Evolutionary conservation across 257 asterid genomes (phyloP).

Genomic region (Jasminum sambac): DNA sequence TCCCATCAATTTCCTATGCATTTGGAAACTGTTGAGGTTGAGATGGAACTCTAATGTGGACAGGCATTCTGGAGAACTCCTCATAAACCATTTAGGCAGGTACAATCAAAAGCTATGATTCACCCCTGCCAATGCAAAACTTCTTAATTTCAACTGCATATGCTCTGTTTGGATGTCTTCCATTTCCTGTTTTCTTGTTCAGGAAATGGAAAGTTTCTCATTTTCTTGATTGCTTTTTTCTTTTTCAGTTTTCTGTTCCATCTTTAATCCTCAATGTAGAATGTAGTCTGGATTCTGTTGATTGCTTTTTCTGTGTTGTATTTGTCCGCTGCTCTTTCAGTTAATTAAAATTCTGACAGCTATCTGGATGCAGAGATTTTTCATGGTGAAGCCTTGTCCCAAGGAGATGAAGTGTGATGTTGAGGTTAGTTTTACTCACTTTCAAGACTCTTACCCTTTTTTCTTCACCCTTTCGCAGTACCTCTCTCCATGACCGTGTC

Average conservation of each 20-base stretch:
- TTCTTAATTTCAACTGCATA: background rate
- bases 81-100: slow-evolving; percentile 94
- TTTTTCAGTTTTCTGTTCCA: slow-evolving; percentile 1
- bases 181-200: slow-evolving; percentile 3
- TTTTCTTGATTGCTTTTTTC: slow-evolving; percentile 8
- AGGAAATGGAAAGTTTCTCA: slow-evolving; percentile 7
- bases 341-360: slow-evolving; percentile 30
- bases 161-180: slow-evolving; percentile 14
- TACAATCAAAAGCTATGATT: slow-evolving; percentile 18
- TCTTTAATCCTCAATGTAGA: slow-evolving; percentile 19
- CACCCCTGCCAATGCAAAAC: slow-evolving; percentile 1
- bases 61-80: slow-evolving; percentile 99
- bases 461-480: background rate
- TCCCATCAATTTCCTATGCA: background rate
- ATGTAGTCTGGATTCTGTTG: background rate
- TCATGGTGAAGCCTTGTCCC: slow-evolving; percentile 93
- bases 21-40: slow-evolving; percentile 15
- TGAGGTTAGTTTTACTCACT: slow-evolving; percentile 59
- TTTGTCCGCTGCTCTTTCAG: slow-evolving; percentile 14
- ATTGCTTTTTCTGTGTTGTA: background rate
- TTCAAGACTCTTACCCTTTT: background rate
- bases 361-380: slow-evolving; percentile 76
- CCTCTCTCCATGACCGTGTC: background rate
- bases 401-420: slow-evolving; percentile 98
- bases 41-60: slow-evolving; percentile 20